Evolutionary conservation across 1,139 yeast genomes (phyloP), one percentile per base, ranked within the genome.

Genomic region (Nadsonia starkeyi-henricii): DNA sequence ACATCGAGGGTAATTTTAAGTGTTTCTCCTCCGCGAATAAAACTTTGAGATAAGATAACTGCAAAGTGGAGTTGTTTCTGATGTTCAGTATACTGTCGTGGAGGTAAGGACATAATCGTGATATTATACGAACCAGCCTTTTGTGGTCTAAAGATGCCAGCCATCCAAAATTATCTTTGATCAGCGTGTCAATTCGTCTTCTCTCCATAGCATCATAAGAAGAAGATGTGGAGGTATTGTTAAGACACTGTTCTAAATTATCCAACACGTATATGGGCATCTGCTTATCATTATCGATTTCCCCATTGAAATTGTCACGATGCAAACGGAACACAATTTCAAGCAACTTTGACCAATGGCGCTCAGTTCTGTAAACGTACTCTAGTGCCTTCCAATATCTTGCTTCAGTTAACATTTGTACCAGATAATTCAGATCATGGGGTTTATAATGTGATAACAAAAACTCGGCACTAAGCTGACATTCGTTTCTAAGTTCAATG

Each of bases 401-500:
- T 2, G 77, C 80, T 33, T 73, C 71, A 47, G 71, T 70, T 39
- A 85, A 64, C 50, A 73, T 66, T n/a, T 71, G 67, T 9, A 80
- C 63, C 43, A 84, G 64, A 26, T 64, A 64, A 0, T 67, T 66
- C 30, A 65, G 57, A 53, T 78, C 73, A 1, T 71, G 66, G 0
- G 88, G 85, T 47, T 73, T 77, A 59, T 79, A 81, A 2, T 71
- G 66, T 0, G 89, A 75, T 2, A 88, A 62, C 18, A 88, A 59
- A 45, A 85, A 74, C 56, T 80, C 84, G 17, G 85, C 64, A 1
- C 91, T 88, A 49, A 81, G 65, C 58, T 86, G 91, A 58, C 86
- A 76, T 54, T 85, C 93, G 43, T 69, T 73, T 46, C 68, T 70
- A 41, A 70, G 57, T 51, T 49, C 56, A 1, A 53, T 46, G 1